Conservation (phyloP, 352 stramenopile genomes). For the Globisporangium emineosum region DNA sequence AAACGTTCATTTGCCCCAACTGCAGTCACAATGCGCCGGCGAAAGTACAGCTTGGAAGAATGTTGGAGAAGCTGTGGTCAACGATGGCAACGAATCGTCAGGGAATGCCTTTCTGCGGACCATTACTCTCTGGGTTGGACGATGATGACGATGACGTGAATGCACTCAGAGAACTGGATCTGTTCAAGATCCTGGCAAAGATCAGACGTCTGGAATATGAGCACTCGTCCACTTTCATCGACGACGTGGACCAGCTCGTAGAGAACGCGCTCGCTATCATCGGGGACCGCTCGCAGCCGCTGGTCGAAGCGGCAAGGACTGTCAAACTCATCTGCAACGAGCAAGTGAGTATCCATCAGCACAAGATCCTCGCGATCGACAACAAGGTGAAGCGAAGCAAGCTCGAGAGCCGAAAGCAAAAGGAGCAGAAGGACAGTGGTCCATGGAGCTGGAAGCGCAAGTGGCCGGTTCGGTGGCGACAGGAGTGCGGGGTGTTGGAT, state of each 20-base stretch:
- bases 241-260: constrained; percentile 66
- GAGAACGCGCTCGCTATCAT: constrained; percentile 63
- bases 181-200: constrained; percentile 73
- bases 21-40: constrained; percentile 53
- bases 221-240: constrained; percentile 51
- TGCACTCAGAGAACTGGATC: constrained; percentile 33
- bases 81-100: constrained; percentile 84
- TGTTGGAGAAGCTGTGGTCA: constrained; percentile 82
- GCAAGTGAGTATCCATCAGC: constrained; percentile 66
- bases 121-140: constrained; percentile 63
- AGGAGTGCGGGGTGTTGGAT: constrained; percentile 72
- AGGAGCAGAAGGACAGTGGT: constrained; percentile 28
- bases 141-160: constrained; percentile 20
- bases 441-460: constrained; percentile 33
- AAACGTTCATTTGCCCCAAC: constrained; percentile 66
- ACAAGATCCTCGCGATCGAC: constrained; percentile 60
- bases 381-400: constrained; percentile 56
- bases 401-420: constrained; percentile 31
- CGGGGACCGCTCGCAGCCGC: constrained; percentile 44
- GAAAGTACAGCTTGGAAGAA: constrained; percentile 73
- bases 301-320: constrained; percentile 69
- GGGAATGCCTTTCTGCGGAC: constrained; percentile 77
- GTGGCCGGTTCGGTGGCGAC: constrained; percentile 71
- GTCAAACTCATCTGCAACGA: constrained; percentile 75
- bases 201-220: constrained; percentile 74